Evolutionary conservation across 1,284 basidiomycete species (phyloP), one percentile per base, ranked within the genome.

Genomic region (Pholiota adiposa): DNA sequence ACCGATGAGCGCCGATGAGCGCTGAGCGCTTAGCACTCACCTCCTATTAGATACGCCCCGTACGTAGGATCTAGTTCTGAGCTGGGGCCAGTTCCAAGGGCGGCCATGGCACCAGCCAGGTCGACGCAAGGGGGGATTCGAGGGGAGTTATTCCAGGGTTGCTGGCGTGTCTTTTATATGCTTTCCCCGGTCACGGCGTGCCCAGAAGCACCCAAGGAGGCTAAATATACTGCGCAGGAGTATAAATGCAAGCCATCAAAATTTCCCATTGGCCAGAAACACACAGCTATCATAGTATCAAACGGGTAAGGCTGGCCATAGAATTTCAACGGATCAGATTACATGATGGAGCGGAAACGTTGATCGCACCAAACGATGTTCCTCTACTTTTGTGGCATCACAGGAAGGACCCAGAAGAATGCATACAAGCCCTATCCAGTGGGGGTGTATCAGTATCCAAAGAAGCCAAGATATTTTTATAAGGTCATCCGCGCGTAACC

Each of bases 31-130:
- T 50, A 4, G 50, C 36, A 14, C 53, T n/a, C 46, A 62, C 63
- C 56, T 51, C 63, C 63, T 14, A 64, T 62, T 5, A 64, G 36
- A 54, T 62, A 54, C 5, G 63, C 52, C 21, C 63, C 63, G 31
- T 57, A 64, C 7, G 63, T 64, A 18, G 60, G 54, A 41, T 64
- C 57, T 31, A 64, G 41, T n/a, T 48, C 58, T 23, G 46, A 54
- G 23, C 54, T 53, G 9, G 58, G 58, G 21, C 62, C 58, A 23
- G 50, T 36, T 44, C 54, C 58, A 27, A 60, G 55, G 23, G 46
- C 51, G 7, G 36, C 48, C 54, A 53, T 55, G 16, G 33, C 41
- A 2, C 21, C 41, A 33, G 19, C 23, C 16, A 11, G 25, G 19
- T 19, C 36, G 36, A 38, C 36, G 4, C 36, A n/a, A 36, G 19